These are phyloP conservation scores for Lyophyllum atratum DNA, from an alignment of 768 basidiomycete species.

Conservation along the genomic window DNA sequence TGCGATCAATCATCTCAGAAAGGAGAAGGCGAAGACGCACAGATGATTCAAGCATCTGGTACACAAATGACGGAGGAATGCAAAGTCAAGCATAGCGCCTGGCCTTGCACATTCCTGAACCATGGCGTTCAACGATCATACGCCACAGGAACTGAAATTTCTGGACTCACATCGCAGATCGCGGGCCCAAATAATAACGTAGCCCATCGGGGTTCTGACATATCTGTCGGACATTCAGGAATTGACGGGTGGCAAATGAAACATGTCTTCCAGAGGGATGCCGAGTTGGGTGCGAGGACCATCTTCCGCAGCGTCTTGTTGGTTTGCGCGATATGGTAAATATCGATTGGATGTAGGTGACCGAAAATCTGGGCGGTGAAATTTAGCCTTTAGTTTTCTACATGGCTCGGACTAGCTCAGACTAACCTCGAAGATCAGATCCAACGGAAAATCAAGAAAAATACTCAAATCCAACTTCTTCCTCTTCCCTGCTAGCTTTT, in stretches of 20 bases:
- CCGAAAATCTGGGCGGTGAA: constrained; percentile 19
- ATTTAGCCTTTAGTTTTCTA: background rate
- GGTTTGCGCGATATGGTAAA: constrained; percentile 19
- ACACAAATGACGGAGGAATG: background rate
- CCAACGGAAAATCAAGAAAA: background rate
- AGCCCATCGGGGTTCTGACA: constrained; percentile 20
- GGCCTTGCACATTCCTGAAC: background rate
- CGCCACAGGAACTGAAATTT: background rate
- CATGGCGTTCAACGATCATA: background rate
- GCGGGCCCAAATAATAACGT: constrained; percentile 21
- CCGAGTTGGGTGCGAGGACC: constrained; percentile 15
- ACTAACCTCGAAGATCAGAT: background rate
- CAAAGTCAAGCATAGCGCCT: background rate
- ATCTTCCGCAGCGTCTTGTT: constrained; percentile 12
- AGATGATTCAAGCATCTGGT: background rate
- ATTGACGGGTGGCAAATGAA: constrained; percentile 20
- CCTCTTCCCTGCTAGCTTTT: background rate
- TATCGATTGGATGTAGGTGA: constrained; percentile 25
- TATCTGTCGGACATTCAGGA: constrained; percentile 15
- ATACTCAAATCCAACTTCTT: background rate
- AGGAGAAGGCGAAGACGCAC: background rate
- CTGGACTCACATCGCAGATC: constrained; percentile 20
- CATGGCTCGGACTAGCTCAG: background rate
- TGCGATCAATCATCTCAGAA: background rate
- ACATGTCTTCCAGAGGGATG: constrained; percentile 22